Base-by-base conservation (phyloP, 129 eudicot species). In the Arctium lappa region DNA sequence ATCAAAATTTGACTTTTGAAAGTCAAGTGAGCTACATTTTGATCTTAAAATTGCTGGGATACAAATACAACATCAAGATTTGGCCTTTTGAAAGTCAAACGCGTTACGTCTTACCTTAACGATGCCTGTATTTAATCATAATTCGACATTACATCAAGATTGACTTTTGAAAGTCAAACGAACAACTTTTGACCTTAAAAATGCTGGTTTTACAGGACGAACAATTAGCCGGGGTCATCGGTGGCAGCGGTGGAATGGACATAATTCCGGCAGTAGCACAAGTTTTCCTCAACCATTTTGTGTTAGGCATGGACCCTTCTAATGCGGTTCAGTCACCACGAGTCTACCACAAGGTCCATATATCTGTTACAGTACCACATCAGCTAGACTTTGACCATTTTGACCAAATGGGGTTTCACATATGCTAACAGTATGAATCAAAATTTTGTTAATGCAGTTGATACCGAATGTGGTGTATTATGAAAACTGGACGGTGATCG, bases 181-280 rank as follows among this genome's bases (percentile, higher is more conserved):
- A 63, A 40, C 80, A 44, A 66, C 69, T 33, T 68, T 44, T 48
- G 72, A 72, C 11, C 18, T 78, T 1, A 65, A 84, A 73, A 42
- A 16, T 36, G 56, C 5, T 31, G 2, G 30, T 56, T 69, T 70
- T 37, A 50, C 87, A 96, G 99, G 95, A 96, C 80, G 87, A 88
- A 77, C 95, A 93, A 73, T 80, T 93, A 84, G 98, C 91, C 5
- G 99, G 99, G 73, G 99, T 96, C 31, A 79, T 96, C 7, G 99
- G 99, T 6, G 99, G 98, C 18, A 96, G 99, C 81, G 98, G 99
- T 12, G 99, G 98, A 33, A 9, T 91, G 83, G 22, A 91, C 80
- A 96, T 96, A 33, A 91, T 93, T 84, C 95, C 98, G 4, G 99
- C 97, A 46, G 97, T 96, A 3, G 81, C 87, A 22, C 98, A 96